phyloP scores from a whole-genome alignment of 208 protist species.

The Leishmania arabica region DNA sequence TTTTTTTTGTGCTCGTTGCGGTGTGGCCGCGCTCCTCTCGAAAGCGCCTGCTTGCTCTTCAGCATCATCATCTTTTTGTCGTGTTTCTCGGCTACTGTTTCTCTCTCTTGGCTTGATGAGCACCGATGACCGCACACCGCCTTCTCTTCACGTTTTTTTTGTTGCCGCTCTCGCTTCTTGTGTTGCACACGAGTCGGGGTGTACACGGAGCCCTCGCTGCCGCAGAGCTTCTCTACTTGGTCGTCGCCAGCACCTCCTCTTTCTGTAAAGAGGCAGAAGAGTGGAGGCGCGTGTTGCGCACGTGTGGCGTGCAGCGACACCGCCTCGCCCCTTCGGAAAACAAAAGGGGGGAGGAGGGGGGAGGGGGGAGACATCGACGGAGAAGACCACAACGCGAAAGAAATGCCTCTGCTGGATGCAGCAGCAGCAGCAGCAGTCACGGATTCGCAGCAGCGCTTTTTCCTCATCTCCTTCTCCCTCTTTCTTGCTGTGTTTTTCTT shows the following conservation, averaged over 20 bases:
- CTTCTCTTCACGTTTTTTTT: neutral
- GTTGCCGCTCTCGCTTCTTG: neutral
- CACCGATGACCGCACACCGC: neutral
- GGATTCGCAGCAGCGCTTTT: neutral
- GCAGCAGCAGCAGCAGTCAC: neutral
- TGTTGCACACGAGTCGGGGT: too few relatives aligned
- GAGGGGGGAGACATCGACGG: too few relatives aligned
- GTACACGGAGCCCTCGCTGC: neutral
- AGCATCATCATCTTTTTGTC: neutral
- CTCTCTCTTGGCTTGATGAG: neutral
- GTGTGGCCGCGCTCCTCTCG: neutral
- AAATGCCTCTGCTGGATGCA: neutral
- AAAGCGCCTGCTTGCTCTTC: too few relatives aligned
- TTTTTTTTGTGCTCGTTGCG: neutral
- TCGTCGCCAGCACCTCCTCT: neutral
- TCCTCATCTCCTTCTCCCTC: neutral
- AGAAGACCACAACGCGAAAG: neutral
- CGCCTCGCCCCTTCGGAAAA: neutral
- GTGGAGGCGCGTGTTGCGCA: neutral
- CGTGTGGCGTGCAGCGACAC: neutral
- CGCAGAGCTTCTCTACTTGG: neutral
- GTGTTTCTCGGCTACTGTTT: constrained; percentile 6
- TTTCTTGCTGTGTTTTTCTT: neutral
- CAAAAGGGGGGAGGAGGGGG: neutral
- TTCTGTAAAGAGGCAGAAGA: neutral